Percentiles rank a stretch among this genome's conserved stretches.
phyloP scores from a whole-genome alignment of 495 filamentous ascomycete species.

The Penicillium longicatenatum region DNA sequence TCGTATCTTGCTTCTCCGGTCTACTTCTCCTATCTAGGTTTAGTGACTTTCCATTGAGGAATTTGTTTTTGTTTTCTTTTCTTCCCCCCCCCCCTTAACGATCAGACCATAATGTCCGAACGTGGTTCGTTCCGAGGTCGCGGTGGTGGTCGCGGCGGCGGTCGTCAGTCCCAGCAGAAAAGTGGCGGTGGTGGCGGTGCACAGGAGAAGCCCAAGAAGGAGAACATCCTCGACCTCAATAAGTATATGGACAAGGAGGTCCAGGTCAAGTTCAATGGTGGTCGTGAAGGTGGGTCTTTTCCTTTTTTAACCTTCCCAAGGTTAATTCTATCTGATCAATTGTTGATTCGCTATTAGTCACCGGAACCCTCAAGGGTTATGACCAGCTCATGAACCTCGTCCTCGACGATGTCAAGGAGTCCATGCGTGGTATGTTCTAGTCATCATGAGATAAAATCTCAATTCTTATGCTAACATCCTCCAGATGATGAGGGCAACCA shows the following conservation, averaged over 20 bases:
- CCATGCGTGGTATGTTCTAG: conserved; percentile 68
- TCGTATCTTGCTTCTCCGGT: conserved; percentile 7
- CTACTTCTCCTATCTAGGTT: conserved; percentile 13
- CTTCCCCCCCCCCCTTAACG: conserved; percentile 1
- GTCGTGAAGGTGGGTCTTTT: conserved; percentile 73
- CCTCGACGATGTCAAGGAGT: conserved; percentile 89
- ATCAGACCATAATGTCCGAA: conserved; percentile 60
- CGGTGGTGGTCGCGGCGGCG: conserved; percentile 48
- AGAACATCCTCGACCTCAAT: conserved; percentile 92
- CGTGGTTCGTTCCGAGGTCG: conserved; percentile 65
- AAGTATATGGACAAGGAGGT: conserved; percentile 98
- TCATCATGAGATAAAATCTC: not conserved
- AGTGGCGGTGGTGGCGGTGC: conserved; percentile 53
- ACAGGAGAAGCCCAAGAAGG: conserved; percentile 87
- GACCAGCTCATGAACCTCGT: conserved; percentile 98
- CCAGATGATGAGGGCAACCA: conserved; percentile 88
- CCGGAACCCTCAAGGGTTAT: conserved; percentile 87
- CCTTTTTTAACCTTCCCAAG: not conserved
- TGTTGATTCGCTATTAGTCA: conserved; percentile 55
- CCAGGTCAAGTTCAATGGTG: conserved; percentile 93
- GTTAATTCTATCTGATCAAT: conserved; percentile 1
- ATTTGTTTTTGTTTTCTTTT: conserved; percentile 9
- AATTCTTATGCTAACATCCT: conserved; percentile 17
- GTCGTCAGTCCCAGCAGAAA: conserved; percentile 39
- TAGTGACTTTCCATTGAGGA: conserved; percentile 13